These are phyloP conservation scores for Hippophae rhamnoides DNA, from an alignment of 306 rosid species.

Conservation along the genomic window DNA sequence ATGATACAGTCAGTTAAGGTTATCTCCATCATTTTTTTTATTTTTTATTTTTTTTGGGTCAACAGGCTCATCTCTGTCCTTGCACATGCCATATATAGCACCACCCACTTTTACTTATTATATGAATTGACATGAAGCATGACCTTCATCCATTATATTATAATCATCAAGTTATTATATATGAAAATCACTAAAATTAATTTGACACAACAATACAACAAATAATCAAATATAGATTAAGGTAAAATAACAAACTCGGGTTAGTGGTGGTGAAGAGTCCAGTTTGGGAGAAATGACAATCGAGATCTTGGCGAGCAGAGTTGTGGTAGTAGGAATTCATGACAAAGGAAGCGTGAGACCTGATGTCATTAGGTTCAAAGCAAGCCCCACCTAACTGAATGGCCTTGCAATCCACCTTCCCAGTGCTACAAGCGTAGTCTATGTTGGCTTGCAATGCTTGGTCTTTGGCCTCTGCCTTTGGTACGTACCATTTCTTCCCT, in stretches of 20 bases:
- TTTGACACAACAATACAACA: not conserved
- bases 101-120: no score
- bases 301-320: slow-evolving; percentile 42
- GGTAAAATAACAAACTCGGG: slow-evolving; percentile 36
- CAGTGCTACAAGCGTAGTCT: slow-evolving; percentile 55
- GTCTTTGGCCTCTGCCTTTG: slow-evolving; percentile 34
- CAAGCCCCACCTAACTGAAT: slow-evolving; percentile 60
- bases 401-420: slow-evolving; percentile 44
- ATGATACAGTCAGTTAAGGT: no score
- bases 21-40: no score
- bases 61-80: no score
- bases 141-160: no score
- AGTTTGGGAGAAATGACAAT: slow-evolving; percentile 59
- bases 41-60: no score
- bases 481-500: slow-evolving; percentile 58
- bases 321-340: slow-evolving; percentile 69
- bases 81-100: no score
- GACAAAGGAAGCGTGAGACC: slow-evolving; percentile 46
- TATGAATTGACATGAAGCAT: no score
- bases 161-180: no score
- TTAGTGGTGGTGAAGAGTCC: slow-evolving; percentile 28
- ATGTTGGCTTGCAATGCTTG: slow-evolving; percentile 50
- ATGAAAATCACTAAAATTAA: no score
- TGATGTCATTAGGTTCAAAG: slow-evolving; percentile 30
- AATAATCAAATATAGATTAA: not conserved